Conservation (phyloP, 2,329 filamentous ascomycete genomes). For the Paraphoma chrysanthemicola region DNA sequence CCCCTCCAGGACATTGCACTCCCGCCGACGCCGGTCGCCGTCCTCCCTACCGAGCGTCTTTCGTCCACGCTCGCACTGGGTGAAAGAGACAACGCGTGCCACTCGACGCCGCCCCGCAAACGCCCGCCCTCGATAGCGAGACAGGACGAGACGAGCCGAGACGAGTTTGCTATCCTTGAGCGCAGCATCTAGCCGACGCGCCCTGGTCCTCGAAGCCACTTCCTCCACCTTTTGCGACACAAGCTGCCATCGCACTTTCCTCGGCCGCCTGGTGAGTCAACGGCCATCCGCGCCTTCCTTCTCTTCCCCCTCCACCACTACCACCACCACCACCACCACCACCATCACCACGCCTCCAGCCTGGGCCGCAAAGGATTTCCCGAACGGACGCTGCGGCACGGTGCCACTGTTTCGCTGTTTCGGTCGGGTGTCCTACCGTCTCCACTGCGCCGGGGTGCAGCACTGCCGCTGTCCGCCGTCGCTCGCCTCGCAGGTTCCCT, state of each 20-base stretch:
- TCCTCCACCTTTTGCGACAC: constrained; percentile 10
- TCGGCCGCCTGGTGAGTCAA: constrained; percentile 43
- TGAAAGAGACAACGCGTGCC: constrained; percentile 37
- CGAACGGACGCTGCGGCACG: constrained; percentile 28
- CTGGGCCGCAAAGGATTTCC: constrained; percentile 27
- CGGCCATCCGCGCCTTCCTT: constrained; percentile 20
- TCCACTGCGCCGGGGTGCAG: constrained; percentile 37
- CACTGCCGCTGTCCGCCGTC: constrained; percentile 42
- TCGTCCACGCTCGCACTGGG: constrained; percentile 23
- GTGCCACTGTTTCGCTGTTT: constrained; percentile 45
- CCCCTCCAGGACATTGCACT: constrained; percentile 16
- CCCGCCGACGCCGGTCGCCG: constrained; percentile 5
- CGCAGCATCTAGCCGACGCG: constrained; percentile 16
- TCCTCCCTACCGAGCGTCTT: constrained; percentile 1
- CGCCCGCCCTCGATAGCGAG: constrained; percentile 5
- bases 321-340: constrained; percentile 13
- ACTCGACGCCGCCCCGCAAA: constrained; percentile 20
- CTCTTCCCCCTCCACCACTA: constrained; percentile 7
- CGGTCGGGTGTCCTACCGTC: constrained; percentile 38
- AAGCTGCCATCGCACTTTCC: constrained; percentile 18
- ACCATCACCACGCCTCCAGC: constrained; percentile 18
- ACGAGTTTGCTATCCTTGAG: constrained; percentile 26
- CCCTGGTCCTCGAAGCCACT: constrained; percentile 12
- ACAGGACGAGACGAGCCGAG: background rate
- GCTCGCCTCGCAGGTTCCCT: constrained; percentile 38